Base-by-base conservation (phyloP, 192 early-diverging fungal species). In the Dissophora ornata region DNA sequence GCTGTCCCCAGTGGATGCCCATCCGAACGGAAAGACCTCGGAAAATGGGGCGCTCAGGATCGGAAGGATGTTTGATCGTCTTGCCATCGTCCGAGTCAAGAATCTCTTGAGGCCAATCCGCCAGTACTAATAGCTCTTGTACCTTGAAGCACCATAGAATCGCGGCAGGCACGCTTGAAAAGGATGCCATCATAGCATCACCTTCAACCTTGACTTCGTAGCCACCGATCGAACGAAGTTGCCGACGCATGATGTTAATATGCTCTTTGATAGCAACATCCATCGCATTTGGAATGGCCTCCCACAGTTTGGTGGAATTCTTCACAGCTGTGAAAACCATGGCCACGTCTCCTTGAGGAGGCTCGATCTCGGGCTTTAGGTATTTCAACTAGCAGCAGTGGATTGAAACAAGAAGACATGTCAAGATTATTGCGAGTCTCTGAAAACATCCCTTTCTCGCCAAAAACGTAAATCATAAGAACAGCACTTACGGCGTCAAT, bases 141-240 rank as follows among this genome's bases (percentile, higher is more conserved):
- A 94, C 94, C 7, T 91, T 90, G 59, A 96, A 80, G 58, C 93
- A 94, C 94, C 94, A 97, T 26, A 94, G 83, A 49, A 95, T 67
- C 3, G 95, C 95, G 33, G 89, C 85, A 1, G 89, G 83, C 0
- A 94, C 88, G 34, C 90, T 91, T 5, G 92, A 90, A 67, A 97
- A 97, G 55, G 89, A 92, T 25, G 95, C 94, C 92, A 97, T 97
- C 68, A 97, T 95, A 26, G 94, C 93, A 67, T 97, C 95, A 45
- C 94, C 94, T 82, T 97, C 95, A 5, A 92, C 96, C 69, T 97
- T 97, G 40, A 97, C 95, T 63, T 97, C 95, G 67, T 97, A 97
- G 12, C 95, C 95, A 44, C 94, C 93, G 45, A 91, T 89, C 19
- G 86, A 87, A 47, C 92, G 88, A 34, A 97, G 81, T 40, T 90